Evolutionary conservation across 2,329 filamentous ascomycete species (phyloP).

Genomic region (Fusarium dimerum): DNA sequence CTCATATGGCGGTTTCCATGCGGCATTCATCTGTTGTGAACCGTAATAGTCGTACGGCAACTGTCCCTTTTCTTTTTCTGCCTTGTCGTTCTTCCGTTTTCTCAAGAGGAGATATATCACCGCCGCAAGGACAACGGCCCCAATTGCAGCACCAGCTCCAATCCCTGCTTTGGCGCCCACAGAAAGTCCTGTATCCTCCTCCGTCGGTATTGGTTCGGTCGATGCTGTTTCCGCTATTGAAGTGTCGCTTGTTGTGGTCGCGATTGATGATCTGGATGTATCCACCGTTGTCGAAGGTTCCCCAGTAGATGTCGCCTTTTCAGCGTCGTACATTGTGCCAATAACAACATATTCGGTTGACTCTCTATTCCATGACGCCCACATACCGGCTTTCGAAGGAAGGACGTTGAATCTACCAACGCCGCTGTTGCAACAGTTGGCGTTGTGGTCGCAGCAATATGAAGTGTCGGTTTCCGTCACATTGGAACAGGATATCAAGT

Average conservation of each 20-base stretch:
- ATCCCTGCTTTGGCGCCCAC: conserved; percentile 12
- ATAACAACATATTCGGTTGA: conserved; percentile 18
- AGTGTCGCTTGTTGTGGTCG: background rate
- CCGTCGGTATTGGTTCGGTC: background rate
- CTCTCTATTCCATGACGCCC: conserved; percentile 22
- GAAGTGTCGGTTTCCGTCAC: conserved; percentile 24
- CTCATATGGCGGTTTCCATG: conserved; percentile 10
- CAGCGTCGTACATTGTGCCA: conserved; percentile 11
- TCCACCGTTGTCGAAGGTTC: background rate
- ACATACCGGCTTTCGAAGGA: conserved; percentile 20
- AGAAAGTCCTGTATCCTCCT: background rate
- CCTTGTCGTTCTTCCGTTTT: conserved; percentile 10
- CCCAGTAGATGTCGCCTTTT: conserved; percentile 2
- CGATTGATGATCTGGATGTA: background rate
- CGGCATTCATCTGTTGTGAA: background rate
- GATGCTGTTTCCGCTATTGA: background rate
- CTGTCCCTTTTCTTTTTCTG: conserved; percentile 1
- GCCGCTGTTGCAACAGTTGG: conserved; percentile 25
- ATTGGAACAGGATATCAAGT: conserved; percentile 29
- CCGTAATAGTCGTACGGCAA: background rate
- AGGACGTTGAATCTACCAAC: conserved; percentile 27
- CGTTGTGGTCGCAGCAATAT: conserved; percentile 28
- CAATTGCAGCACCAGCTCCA: conserved; percentile 10
- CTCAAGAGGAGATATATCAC: conserved; percentile 17
- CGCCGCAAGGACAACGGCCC: background rate